Evolutionary conservation across 306 rosid genomes (phyloP).

Genomic region (Rosa chinensis): DNA sequence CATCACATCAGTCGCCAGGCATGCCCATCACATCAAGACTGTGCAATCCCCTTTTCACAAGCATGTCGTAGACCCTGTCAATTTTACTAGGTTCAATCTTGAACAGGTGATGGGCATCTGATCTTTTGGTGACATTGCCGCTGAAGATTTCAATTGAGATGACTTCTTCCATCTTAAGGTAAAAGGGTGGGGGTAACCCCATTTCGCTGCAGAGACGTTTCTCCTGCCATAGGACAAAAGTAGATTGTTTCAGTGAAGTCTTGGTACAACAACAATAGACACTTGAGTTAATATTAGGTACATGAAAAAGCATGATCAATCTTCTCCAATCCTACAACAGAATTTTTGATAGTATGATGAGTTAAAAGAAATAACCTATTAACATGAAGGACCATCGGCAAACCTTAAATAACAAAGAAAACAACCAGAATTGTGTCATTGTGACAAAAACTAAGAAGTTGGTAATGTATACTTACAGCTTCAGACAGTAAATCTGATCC

Average conservation of each 20-base stretch:
- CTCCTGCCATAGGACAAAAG: constrained; percentile 54
- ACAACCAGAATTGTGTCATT: background rate
- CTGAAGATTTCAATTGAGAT: constrained; percentile 58
- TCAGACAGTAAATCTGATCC: constrained; percentile 83
- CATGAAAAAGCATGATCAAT: background rate
- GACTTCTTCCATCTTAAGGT: constrained; percentile 76
- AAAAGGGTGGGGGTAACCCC: constrained; percentile 54
- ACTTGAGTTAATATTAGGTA: background rate
- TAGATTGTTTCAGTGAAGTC: constrained; percentile 5
- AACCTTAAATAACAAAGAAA: background rate
- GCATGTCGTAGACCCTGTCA: constrained; percentile 87
- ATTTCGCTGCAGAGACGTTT: constrained; percentile 72
- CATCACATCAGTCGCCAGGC: constrained; percentile 2
- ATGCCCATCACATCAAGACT: constrained; percentile 31
- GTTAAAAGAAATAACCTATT: background rate
- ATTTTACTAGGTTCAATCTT: constrained; percentile 62
- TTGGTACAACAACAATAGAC: background rate
- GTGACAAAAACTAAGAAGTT: background rate
- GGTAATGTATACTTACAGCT: constrained; percentile 57
- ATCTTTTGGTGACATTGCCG: constrained; percentile 56
- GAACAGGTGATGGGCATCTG: constrained; percentile 82
- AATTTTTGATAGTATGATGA: background rate
- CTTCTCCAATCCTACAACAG: background rate
- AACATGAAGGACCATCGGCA: background rate
- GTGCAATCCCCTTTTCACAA: constrained; percentile 74